Percentiles rank a stretch among this genome's conserved stretches.
These are phyloP conservation scores for Saccharomyces hybrid DNA, from an alignment of 1,139 yeast species.

Conservation along the genomic window DNA sequence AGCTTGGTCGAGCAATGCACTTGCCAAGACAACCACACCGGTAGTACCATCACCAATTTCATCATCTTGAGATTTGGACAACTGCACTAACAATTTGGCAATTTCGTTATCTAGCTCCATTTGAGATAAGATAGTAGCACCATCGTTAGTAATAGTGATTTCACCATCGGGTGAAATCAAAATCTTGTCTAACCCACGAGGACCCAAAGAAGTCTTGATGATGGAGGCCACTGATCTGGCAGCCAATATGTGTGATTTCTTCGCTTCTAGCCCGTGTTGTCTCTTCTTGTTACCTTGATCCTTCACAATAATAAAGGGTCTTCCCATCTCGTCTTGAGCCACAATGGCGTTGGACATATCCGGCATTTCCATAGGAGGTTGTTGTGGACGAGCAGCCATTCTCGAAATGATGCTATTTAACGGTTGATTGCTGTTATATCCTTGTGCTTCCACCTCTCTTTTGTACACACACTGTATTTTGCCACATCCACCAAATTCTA, in stretches of 20 bases:
- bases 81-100: constrained; percentile 89
- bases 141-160: constrained; percentile 95
- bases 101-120: constrained; percentile 96
- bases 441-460: neutral
- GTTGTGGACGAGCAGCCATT: constrained; percentile 28
- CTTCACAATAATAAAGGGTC: constrained; percentile 94
- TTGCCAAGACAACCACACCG: constrained; percentile 94
- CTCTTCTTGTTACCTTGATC: constrained; percentile 94
- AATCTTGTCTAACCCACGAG: constrained; percentile 96
- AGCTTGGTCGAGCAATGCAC: constrained; percentile 91
- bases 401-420: neutral
- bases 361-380: constrained; percentile 63
- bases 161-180: constrained; percentile 92
- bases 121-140: constrained; percentile 91
- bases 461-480: neutral
- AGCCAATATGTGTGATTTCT: constrained; percentile 88
- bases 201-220: constrained; percentile 88
- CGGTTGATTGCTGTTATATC: neutral
- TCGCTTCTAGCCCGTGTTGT: constrained; percentile 90
- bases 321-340: constrained; percentile 98
- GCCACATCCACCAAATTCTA: neutral
- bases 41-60: constrained; percentile 99
- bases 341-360: constrained; percentile 95
- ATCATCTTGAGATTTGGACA: constrained; percentile 93
- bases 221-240: constrained; percentile 93